Base-by-base conservation (phyloP, 139 green algal species). In the Chlorella sp. region DNA sequence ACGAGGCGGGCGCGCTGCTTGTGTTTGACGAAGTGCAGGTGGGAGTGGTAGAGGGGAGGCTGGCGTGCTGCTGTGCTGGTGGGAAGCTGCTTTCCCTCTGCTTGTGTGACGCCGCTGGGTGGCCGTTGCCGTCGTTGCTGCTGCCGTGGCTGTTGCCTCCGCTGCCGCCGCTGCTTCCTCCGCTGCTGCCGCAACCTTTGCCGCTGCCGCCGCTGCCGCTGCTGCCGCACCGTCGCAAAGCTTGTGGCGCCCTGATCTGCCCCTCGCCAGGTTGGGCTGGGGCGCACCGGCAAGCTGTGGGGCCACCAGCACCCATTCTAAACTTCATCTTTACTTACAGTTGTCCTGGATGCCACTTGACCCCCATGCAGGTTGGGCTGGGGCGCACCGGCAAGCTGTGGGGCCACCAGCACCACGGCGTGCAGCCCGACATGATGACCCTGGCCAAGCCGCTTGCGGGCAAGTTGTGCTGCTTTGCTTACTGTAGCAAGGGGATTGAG, bases 21-120 rank as follows among this genome's bases (percentile, higher is more conserved):
- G 92, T 99, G 41, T 99, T 98, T 89, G 97, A 99, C 81, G 97
- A 99, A 89, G 96, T 99, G 76, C 96, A 98, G 89, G 79, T 84
- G 79, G n/a, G 1, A 14, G 46, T 54, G 46, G 11, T 17, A 7
- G 11, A 11, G 7, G 7, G 46, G 7, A 11, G 13, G 16, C 14
- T 20, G 51, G 2, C 24, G 51, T 60, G 51, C 51, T 60, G 51
- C 51, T 60, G 51, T 24, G 51, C 14, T 60, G 51, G 7, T 7
- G 11, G 46, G 46, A 54, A 11, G 7, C 46, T 54, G 46, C 46
- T 7, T n/a, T n/a, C n/a, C n/a, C n/a, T n/a, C n/a, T n/a, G n/a
- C n/a, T n/a, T n/a, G n/a, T n/a, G n/a, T n/a, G n/a, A n/a, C n/a
- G n/a, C n/a, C n/a, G n/a, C n/a, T n/a, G n/a, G n/a, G n/a, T n/a